Evolutionary conservation across 345 rosid genomes (phyloP), one percentile per base, ranked within the genome.

Genomic region (Eucalyptus sp.): DNA sequence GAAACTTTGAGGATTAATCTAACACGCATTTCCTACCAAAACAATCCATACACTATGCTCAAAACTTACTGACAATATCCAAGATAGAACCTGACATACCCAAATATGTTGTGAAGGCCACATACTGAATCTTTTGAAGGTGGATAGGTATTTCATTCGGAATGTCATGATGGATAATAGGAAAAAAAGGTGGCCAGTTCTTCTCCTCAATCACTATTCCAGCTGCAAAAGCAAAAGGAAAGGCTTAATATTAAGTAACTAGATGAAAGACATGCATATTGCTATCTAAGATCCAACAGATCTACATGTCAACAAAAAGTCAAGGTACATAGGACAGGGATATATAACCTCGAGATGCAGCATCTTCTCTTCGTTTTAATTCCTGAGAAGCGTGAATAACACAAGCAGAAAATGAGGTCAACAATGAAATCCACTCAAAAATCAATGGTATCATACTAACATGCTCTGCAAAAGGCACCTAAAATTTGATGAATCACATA

Each of bases 181-280:
- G 99, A 84, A 96, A 97, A 94, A 94, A 94, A 41, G 97, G 97
- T 4, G 99, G 99, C 99, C 99, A 98, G 71, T 98, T 98, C 94
- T 97, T 97, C 90, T 95, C 99, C 91, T 98, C 99, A 68, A 97
- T 92, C 87, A 96, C 94, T 92, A 97, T 93, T 91, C 99, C 99
- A 91, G 97, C 99, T 98, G 95, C 92, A 90, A 91, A 92, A 89
- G 88, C 91, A 89, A 87, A 51, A 76, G 27, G 84, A 79, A 86
- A 88, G 43, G 87, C 87, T 49, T 44, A 60, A 64, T 37, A 17
- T 16, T 88, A 54, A 46, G 25, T 79, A 84, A 46, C 76, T 50
- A 88, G 79, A 56, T 33, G 86, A 31, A 2, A 31, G 37, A 62
- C 31, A 86, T 86, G 9, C 84, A 41, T 10, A 41, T 41, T 41